Conservation (phyloP, 345 rosid genomes). For the Eutrema heterophyllum region DNA sequence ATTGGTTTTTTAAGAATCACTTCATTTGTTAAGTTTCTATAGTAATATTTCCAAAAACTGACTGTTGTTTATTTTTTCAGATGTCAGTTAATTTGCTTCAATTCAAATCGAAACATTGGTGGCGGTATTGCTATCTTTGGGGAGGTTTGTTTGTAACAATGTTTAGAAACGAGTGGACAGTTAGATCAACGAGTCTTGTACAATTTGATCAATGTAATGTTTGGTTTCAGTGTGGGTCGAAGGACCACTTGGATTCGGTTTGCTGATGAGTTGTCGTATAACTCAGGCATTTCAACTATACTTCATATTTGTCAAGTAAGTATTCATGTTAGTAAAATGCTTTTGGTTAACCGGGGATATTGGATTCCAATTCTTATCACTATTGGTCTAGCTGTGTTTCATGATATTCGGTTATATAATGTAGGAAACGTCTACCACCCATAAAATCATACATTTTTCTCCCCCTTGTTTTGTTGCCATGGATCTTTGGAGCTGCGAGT, state of each 20-base stretch:
- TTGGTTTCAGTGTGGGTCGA: conserved; percentile 71
- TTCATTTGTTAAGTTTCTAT: neutral
- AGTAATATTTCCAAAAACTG: neutral
- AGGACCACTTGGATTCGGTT: conserved; percentile 93
- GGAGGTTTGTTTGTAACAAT: conserved; percentile 50
- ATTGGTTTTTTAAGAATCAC: neutral
- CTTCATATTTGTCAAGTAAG: conserved; percentile 79
- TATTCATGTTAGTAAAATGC: neutral
- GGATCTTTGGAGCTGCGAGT: conserved; percentile 74
- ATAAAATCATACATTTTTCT: conserved; percentile 67
- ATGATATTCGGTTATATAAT: neutral
- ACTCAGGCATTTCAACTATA: conserved; percentile 82
- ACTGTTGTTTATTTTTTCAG: conserved; percentile 32
- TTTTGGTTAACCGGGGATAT: neutral
- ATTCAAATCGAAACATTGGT: conserved; percentile 49
- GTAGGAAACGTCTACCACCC: conserved; percentile 84
- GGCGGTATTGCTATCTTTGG: conserved; percentile 85
- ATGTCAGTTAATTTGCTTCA: conserved; percentile 49
- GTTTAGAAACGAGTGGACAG: neutral
- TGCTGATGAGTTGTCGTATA: conserved; percentile 80
- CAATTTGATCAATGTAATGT: conserved; percentile 6
- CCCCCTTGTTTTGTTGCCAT: conserved; percentile 64
- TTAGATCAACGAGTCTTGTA: neutral
- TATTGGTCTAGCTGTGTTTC: neutral
- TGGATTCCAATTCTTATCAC: neutral